phyloP scores from a whole-genome alignment of 2,329 filamentous ascomycete species.

The Epichloe sylvatica region DNA sequence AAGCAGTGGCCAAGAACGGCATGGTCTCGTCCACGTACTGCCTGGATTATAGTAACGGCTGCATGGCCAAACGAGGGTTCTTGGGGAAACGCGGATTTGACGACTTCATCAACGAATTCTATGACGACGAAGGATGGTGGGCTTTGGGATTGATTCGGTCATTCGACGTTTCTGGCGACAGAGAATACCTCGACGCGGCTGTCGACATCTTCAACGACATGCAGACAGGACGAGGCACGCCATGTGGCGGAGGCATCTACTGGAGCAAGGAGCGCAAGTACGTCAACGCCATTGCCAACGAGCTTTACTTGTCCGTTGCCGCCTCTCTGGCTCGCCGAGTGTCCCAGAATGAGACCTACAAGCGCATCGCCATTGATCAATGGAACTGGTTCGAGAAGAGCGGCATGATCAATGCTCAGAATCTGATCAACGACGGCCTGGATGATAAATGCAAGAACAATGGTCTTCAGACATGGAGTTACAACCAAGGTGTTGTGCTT shows the following conservation, averaged over 20 bases:
- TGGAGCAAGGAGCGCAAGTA: constrained; percentile 39
- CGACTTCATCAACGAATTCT: constrained; percentile 37
- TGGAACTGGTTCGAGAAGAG: constrained; percentile 39
- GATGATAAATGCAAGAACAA: constrained; percentile 36
- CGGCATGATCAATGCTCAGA: constrained; percentile 37
- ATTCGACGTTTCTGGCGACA: constrained; percentile 38
- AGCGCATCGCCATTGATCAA: constrained; percentile 33
- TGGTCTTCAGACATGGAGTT: constrained; percentile 34
- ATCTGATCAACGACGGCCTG: constrained; percentile 42
- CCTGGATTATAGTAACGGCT: constrained; percentile 15
- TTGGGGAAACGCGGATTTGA: constrained; percentile 18
- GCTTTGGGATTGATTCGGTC: constrained; percentile 43
- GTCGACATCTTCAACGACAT: constrained; percentile 43
- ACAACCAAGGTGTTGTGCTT: constrained; percentile 46
- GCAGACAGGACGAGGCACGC: constrained; percentile 30
- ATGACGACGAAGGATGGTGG: constrained; percentile 54
- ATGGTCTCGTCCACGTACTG: constrained; percentile 26
- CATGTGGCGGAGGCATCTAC: constrained; percentile 41
- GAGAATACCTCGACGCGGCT: constrained; percentile 39
- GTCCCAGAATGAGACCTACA: constrained; percentile 25
- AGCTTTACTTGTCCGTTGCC: constrained; percentile 40
- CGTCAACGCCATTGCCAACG: constrained; percentile 44
- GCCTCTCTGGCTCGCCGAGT: constrained; percentile 39
- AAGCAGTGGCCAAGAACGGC: constrained; percentile 23
- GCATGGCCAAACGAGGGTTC: constrained; percentile 22